A percentile compares a stretch with the other conserved stretches of the same genome.
phyloP scores from a whole-genome alignment of 2,329 filamentous ascomycete species.

The Polytolypa hystricis region DNA sequence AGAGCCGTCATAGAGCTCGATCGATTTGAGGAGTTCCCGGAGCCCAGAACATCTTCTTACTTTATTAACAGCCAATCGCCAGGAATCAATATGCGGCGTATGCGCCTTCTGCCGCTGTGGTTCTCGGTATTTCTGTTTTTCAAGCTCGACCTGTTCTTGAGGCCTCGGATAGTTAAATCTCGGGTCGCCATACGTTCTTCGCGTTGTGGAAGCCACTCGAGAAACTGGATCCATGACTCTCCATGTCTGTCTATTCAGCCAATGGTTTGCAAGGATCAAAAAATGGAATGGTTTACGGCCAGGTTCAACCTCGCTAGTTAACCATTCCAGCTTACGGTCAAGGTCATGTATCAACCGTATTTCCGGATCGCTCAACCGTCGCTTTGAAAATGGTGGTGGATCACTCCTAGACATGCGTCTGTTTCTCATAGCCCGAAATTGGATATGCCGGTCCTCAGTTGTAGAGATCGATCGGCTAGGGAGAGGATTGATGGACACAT shows the following conservation, averaged over 20 bases:
- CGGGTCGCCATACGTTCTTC: conserved; percentile 25
- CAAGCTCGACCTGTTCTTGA: conserved; percentile 9
- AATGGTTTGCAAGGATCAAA: conserved; percentile 30
- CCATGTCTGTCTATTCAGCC: conserved; percentile 32
- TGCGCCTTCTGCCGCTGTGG: conserved; percentile 13
- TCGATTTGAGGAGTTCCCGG: conserved; percentile 18
- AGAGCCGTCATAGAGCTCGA: conserved; percentile 26
- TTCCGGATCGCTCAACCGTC: conserved; percentile 24
- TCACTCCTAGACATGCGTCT: not conserved
- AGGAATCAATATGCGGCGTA: conserved; percentile 27
- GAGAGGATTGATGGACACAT: no score
- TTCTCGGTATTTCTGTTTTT: conserved; percentile 20
- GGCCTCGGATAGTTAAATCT: conserved; percentile 24
- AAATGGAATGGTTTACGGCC: conserved; percentile 32
- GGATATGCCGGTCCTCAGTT: not conserved
- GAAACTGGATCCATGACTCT: conserved; percentile 29
- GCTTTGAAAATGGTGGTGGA: conserved; percentile 1
- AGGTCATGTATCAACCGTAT: conserved; percentile 24
- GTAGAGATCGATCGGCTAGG: no score
- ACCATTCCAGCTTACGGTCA: conserved; percentile 28
- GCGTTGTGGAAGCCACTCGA: conserved; percentile 21
- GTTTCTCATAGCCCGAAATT: not conserved
- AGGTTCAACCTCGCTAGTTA: conserved; percentile 27
- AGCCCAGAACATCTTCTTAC: conserved; percentile 22
- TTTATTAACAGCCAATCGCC: conserved; percentile 28